phyloP scores from a whole-genome alignment of 345 rosid genomes.

The Alliaria petiolata region DNA sequence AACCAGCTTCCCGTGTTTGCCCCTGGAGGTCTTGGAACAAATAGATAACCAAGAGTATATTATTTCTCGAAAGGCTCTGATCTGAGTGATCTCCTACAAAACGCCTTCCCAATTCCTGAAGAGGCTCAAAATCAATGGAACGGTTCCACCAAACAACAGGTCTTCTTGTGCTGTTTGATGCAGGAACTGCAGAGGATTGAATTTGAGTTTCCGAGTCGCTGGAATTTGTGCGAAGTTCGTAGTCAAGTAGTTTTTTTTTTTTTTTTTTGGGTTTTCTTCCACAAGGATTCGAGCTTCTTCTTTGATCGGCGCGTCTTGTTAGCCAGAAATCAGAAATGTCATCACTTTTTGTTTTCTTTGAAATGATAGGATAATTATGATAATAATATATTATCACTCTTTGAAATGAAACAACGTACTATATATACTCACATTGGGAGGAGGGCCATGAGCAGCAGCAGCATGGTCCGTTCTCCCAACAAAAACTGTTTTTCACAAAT shows the following conservation, averaged over 20 bases:
- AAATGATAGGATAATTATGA: not conserved
- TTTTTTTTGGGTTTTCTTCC: not conserved
- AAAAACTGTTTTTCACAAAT: constrained; percentile 14
- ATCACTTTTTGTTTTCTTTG: not conserved
- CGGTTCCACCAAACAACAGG: not conserved
- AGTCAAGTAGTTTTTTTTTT: not conserved
- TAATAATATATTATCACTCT: not conserved
- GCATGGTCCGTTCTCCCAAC: not conserved
- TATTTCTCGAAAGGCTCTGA: no score
- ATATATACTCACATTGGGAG: constrained; percentile 15
- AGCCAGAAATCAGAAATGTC: not conserved
- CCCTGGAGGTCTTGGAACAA: constrained; percentile 46
- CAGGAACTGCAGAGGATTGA: not conserved
- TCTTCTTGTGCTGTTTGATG: not conserved
- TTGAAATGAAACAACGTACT: not conserved
- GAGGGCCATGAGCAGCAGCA: not conserved
- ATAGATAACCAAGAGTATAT: no score
- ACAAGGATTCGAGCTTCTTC: not conserved
- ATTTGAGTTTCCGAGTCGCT: not conserved
- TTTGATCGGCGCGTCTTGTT: not conserved
- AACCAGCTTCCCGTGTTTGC: constrained; percentile 85
- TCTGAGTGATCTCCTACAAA: not conserved
- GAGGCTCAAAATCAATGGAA: not conserved
- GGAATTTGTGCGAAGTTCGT: not conserved
- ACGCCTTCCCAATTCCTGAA: constrained; percentile 12